Evolutionary conservation across 176 grass and related monocot genomes (phyloP).

Genomic region (Cymbopogon citratus): DNA sequence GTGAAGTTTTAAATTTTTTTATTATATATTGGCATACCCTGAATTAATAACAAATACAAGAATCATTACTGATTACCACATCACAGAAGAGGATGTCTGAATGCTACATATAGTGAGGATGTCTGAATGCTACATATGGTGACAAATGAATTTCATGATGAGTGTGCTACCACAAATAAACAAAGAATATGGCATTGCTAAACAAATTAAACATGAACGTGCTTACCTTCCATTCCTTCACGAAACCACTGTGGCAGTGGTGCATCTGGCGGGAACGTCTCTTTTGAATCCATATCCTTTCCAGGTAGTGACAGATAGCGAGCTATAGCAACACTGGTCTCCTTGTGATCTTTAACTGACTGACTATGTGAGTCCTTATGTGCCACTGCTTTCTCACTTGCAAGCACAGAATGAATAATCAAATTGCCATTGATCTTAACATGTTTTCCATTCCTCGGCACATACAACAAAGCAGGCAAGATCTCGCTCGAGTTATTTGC

Average conservation of each 20-base stretch:
- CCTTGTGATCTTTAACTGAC: conserved; percentile 40
- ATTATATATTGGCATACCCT: neutral
- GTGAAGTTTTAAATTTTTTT: neutral
- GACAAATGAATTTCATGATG: conserved; percentile 1
- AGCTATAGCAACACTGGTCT: conserved; percentile 61
- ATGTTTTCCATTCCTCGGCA: conserved; percentile 99
- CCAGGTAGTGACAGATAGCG: conserved; percentile 39
- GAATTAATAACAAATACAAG: neutral
- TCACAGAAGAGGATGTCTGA: neutral
- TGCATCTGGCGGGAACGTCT: conserved; percentile 51
- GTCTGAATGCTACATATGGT: neutral
- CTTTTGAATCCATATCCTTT: conserved; percentile 42
- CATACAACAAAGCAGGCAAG: conserved; percentile 85
- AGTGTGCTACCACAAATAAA: neutral
- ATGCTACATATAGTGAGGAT: neutral
- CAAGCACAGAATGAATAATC: conserved; percentile 96
- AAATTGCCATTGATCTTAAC: conserved; percentile 97
- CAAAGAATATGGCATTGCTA: conserved; percentile 3
- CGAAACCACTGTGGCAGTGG: conserved; percentile 86
- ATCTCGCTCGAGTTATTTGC: conserved; percentile 62
- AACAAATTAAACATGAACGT: neutral
- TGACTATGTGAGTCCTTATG: conserved; percentile 38
- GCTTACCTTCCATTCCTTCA: conserved; percentile 98
- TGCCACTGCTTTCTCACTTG: conserved; percentile 77
- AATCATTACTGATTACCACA: neutral